Evolutionary conservation across 2,329 filamentous ascomycete genomes (phyloP).

Genomic region (Diaporthe caulivora): DNA sequence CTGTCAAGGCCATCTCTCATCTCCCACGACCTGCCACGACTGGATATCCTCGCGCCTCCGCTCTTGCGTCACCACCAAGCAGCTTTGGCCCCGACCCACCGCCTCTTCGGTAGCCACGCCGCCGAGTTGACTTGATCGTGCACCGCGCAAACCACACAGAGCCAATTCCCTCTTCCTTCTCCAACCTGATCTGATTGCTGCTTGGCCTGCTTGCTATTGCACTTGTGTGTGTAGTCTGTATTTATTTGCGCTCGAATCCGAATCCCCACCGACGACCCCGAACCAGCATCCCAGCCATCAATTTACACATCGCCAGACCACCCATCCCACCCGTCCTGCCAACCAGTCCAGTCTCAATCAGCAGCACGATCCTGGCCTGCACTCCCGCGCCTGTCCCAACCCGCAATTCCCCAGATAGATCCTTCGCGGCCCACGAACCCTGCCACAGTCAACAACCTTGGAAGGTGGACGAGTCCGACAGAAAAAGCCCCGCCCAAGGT

Average conservation of each 20-base stretch:
- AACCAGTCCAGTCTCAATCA: not conserved
- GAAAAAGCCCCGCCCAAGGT: slow-evolving; percentile 6
- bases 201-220: not conserved
- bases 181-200: not conserved
- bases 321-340: not conserved
- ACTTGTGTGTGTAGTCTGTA: slow-evolving; percentile 4
- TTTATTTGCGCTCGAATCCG: not conserved
- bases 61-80: slow-evolving; percentile 18
- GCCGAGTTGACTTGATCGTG: slow-evolving; percentile 14
- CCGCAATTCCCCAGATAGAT: slow-evolving; percentile 21
- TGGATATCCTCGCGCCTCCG: slow-evolving; percentile 20
- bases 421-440: slow-evolving; percentile 21
- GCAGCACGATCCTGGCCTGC: slow-evolving; percentile 13
- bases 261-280: not conserved
- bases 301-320: not conserved
- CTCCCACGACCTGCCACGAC: not conserved
- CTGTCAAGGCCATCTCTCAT: not conserved
- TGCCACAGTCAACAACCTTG: slow-evolving; percentile 23
- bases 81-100: slow-evolving; percentile 30
- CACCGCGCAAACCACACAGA: not conserved
- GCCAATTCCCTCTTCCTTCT: not conserved
- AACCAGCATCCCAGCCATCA: slow-evolving; percentile 14
- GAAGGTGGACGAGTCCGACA: slow-evolving; percentile 10
- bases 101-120: slow-evolving; percentile 18
- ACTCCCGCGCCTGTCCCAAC: slow-evolving; percentile 1